Conservation (phyloP, 371 early-diverging fungal genomes). For the Rhizopus delemar region DNA sequence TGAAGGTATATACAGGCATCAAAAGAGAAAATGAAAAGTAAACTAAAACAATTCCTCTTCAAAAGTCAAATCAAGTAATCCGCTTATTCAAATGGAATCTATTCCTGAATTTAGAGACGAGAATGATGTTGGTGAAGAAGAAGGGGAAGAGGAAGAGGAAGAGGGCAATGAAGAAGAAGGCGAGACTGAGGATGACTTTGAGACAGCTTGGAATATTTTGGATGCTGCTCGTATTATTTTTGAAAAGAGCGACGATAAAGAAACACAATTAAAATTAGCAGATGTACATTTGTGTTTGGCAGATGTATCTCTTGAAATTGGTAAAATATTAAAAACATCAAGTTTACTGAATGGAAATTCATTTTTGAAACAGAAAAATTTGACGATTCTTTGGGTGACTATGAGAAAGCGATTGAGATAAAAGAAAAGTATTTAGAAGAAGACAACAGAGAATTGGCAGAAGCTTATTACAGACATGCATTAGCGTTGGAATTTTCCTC, state of each 20-base stretch:
- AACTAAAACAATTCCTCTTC: background rate
- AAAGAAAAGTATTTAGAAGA: conserved; percentile 60
- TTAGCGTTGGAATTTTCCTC: conserved; percentile 69
- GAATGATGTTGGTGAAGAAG: conserved; percentile 37
- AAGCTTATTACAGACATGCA: conserved; percentile 77
- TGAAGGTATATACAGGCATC: conserved; percentile 10
- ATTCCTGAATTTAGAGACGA: conserved; percentile 53
- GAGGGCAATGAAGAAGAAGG: conserved; percentile 47
- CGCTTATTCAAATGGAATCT: conserved; percentile 54
- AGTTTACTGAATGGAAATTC: background rate
- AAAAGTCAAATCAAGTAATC: conserved; percentile 38
- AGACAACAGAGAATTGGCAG: conserved; percentile 81
- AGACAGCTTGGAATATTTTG: conserved; percentile 86
- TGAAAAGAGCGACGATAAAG: conserved; percentile 59
- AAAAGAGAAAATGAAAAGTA: conserved; percentile 1
- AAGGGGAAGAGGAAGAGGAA: conserved; percentile 37
- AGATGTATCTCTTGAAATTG: conserved; percentile 86
- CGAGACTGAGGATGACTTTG: conserved; percentile 73
- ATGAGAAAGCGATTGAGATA: conserved; percentile 65
- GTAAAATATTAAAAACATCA: conserved; percentile 28
- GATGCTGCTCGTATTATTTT: conserved; percentile 86
- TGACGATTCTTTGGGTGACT: conserved; percentile 79
- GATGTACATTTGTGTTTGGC: conserved; percentile 77
- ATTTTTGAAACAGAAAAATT: conserved; percentile 67
- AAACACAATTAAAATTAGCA: conserved; percentile 64